Evolutionary conservation across 169 alveolate genomes (phyloP).

Genomic region (Plasmodium adleri): DNA sequence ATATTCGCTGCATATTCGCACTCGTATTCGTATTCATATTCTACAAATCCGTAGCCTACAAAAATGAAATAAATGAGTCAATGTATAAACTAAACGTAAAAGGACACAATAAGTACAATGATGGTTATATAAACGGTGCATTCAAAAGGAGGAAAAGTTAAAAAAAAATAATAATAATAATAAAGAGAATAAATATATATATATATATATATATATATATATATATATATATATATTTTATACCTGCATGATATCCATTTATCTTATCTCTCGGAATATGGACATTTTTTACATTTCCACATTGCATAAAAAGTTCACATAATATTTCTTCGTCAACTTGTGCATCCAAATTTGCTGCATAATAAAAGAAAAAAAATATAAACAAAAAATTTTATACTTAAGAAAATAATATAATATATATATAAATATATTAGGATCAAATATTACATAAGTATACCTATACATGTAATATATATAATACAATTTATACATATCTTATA

Average conservation of each 20-base stretch:
- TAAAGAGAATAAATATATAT: not conserved
- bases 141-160: too few relatives aligned
- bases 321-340: slow-evolving; percentile 97
- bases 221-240: too few relatives aligned
- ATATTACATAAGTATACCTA: not conserved
- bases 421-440: not conserved
- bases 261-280: slow-evolving; percentile 98
- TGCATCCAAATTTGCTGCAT: slow-evolving; percentile 94
- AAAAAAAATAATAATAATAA: not conserved
- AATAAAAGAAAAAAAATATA: not conserved
- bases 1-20: slow-evolving; percentile 98
- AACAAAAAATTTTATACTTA: not conserved
- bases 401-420: not conserved
- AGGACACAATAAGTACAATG: not conserved
- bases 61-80: not conserved
- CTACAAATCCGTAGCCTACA: slow-evolving; percentile 98
- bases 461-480: not conserved
- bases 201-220: too few relatives aligned
- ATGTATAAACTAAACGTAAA: not conserved
- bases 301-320: slow-evolving; percentile 98
- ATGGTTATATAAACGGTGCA: too few relatives aligned
- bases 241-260: slow-evolving; percentile 86
- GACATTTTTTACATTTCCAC: slow-evolving; percentile 97
- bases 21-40: slow-evolving; percentile 96
- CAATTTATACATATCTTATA: not conserved